Conservation (phyloP, 1,284 basidiomycete species). For the Jaminaea rosea region DNA sequence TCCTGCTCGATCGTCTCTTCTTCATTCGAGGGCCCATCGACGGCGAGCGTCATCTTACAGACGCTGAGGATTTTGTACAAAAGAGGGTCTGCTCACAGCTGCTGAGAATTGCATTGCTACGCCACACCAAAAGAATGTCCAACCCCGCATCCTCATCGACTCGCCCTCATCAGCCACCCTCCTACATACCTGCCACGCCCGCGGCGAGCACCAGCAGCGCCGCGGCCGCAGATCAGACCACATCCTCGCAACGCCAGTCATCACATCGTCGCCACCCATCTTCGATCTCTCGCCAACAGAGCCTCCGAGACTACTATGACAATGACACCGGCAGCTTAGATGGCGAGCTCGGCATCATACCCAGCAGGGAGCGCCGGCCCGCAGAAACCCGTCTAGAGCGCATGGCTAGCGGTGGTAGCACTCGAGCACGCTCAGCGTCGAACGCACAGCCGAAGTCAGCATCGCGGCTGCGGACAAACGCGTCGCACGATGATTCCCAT, state of each 20-base stretch:
- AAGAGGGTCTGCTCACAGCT: no score
- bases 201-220: background rate
- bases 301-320: constrained; percentile 2
- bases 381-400: no score
- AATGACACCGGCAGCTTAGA: constrained; percentile 3
- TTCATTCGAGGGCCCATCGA: no score
- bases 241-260: background rate
- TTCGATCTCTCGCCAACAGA: background rate
- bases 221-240: background rate
- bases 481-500: background rate
- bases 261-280: background rate
- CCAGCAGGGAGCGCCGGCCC: no score
- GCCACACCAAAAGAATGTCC: no score
- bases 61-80: no score
- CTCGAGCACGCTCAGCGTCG: background rate
- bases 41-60: no score
- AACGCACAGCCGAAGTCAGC: background rate
- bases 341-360: constrained; percentile 7
- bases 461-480: background rate
- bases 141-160: background rate
- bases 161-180: background rate
- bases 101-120: no score
- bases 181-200: background rate
- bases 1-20: no score
- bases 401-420: background rate